These are phyloP conservation scores for Euphorbia pulcherrima DNA, from an alignment of 345 rosid species.

Conservation along the genomic window DNA sequence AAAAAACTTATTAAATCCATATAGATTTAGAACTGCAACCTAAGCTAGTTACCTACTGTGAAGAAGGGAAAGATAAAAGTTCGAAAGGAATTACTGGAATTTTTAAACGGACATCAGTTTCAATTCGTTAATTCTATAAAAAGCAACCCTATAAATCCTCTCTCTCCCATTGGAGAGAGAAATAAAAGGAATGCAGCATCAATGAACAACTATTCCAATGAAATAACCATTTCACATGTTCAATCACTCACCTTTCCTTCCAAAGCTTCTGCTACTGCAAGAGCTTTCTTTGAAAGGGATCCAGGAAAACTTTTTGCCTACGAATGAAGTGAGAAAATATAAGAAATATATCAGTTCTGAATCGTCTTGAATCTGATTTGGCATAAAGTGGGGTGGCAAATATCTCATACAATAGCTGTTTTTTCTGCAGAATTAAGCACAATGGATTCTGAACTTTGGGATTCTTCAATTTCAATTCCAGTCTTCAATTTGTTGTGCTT, in stretches of 20 bases:
- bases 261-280: conserved; percentile 64
- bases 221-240: conserved; percentile 11
- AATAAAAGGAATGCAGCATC: neutral
- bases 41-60: neutral
- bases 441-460: conserved; percentile 46
- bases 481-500: conserved; percentile 68
- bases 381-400: conserved; percentile 10
- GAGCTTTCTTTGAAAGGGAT: conserved; percentile 64
- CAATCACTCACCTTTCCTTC: conserved; percentile 80
- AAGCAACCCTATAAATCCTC: neutral
- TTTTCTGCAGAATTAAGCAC: conserved; percentile 58
- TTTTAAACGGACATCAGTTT: neutral
- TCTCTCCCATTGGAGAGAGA: neutral
- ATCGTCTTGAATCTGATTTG: neutral
- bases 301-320: conserved; percentile 82
- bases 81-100: neutral
- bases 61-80: neutral
- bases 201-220: neutral
- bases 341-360: neutral
- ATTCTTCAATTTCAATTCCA: conserved; percentile 65
- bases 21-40: neutral
- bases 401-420: conserved; percentile 54
- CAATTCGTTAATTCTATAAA: neutral
- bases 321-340: conserved; percentile 18
- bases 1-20: neutral